Percentiles rank a stretch among this genome's conserved stretches.
Conservation (phyloP, 2,329 filamentous ascomycete species). For the Hymenotorrendiella dingleyae region DNA sequence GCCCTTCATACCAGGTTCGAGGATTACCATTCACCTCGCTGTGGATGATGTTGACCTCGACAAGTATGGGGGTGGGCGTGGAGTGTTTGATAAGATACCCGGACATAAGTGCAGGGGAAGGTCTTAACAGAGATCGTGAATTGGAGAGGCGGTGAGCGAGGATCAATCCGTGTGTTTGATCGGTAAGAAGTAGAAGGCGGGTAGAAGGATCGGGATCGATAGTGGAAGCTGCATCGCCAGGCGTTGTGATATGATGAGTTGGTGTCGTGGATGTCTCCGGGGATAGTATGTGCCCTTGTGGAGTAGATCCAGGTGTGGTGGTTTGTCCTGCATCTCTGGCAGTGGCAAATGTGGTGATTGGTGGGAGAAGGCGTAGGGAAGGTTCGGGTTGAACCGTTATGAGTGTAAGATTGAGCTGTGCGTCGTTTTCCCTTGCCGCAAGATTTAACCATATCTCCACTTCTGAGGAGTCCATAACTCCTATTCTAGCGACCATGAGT, state of each 20-base stretch:
- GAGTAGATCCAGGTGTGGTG: constrained; percentile 63
- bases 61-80: constrained; percentile 53
- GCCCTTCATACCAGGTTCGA: constrained; percentile 46
- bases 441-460: constrained; percentile 52
- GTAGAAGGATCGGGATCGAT: constrained; percentile 56
- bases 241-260: constrained; percentile 10
- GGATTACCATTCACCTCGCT: constrained; percentile 34
- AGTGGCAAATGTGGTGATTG: constrained; percentile 42
- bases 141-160: constrained; percentile 61
- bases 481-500: constrained; percentile 66
- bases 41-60: constrained; percentile 62
- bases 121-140: constrained; percentile 47
- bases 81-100: constrained; percentile 59
- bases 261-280: constrained; percentile 44
- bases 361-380: constrained; percentile 56
- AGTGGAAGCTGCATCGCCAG: constrained; percentile 27
- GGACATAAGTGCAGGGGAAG: constrained; percentile 53
- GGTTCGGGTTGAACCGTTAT: constrained; percentile 61
- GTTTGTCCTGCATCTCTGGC: constrained; percentile 35
- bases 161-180: constrained; percentile 72
- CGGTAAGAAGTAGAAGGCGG: constrained; percentile 64
- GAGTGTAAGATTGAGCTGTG: constrained; percentile 49
- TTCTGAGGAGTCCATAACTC: constrained; percentile 62
- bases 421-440: constrained; percentile 45
- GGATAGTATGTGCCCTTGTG: constrained; percentile 50